phyloP scores from a whole-genome alignment of 148 eudicot genomes.

The Diospyros kaki region DNA sequence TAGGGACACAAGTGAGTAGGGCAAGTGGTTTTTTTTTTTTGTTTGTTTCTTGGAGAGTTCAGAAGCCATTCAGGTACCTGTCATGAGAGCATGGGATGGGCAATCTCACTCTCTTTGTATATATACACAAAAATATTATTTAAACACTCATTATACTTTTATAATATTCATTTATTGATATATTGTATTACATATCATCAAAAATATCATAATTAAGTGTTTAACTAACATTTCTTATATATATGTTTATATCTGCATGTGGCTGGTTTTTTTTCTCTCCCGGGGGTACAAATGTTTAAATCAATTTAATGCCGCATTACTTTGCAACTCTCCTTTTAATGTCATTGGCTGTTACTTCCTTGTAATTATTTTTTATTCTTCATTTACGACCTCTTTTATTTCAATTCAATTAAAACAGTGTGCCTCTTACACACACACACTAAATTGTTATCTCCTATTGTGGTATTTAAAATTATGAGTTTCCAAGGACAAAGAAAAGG shows the following conservation, averaged over 20 bases:
- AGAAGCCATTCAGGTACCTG: constrained; percentile 10
- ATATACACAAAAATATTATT: no score
- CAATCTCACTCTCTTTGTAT: background rate
- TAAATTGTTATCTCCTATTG: no score
- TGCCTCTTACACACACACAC: background rate
- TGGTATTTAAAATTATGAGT: no score
- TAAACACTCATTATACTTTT: background rate
- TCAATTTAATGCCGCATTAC: background rate
- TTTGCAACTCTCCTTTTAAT: background rate
- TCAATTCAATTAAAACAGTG: background rate
- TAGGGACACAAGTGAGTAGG: constrained; percentile 12
- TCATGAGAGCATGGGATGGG: constrained; percentile 14
- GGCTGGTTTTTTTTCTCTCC: background rate
- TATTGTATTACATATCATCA: background rate
- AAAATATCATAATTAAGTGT: no score
- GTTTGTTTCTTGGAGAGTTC: background rate
- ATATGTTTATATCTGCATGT: no score
- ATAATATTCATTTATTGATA: background rate
- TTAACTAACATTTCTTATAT: no score
- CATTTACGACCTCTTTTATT: background rate
- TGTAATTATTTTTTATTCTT: background rate
- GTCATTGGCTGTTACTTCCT: background rate
- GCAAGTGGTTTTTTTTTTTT: constrained; percentile 7
- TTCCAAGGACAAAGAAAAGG: no score
- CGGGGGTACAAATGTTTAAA: background rate